Percentiles rank a stretch among this genome's conserved stretches.
Conservation (phyloP, 2,329 filamentous ascomycete species). For the Pseudocercospora vitis region DNA sequence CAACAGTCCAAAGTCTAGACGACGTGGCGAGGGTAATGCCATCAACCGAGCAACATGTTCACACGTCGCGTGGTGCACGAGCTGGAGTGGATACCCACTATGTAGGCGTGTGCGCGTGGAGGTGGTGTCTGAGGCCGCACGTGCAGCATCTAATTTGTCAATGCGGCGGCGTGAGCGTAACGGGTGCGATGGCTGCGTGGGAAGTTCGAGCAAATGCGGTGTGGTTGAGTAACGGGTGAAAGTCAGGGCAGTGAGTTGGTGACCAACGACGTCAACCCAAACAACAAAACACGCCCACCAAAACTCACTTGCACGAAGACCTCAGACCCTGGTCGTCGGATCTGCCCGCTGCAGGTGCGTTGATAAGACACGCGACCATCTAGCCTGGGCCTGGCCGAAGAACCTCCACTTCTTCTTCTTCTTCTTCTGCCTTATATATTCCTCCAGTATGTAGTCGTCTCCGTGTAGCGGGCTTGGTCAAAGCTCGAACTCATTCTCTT, state of each 20-base stretch:
- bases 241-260: neutral
- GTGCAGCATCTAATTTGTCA: neutral
- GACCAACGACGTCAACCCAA: neutral
- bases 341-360: constrained; percentile 3
- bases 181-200: neutral
- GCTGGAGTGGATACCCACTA: neutral
- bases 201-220: neutral
- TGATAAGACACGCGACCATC: constrained; percentile 17
- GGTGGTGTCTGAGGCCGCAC: neutral
- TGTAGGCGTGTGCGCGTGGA: neutral
- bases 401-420: constrained; percentile 2
- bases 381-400: constrained; percentile 2
- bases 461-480: neutral
- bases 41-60: neutral
- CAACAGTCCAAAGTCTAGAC: neutral
- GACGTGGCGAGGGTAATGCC: constrained; percentile 1
- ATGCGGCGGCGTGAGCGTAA: neutral
- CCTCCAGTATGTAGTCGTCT: constrained; percentile 15
- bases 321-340: neutral
- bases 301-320: neutral
- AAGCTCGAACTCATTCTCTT: no score
- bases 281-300: neutral
- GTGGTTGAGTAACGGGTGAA: neutral
- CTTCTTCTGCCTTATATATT: neutral
- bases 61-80: neutral